Base-by-base conservation (phyloP, 140 eudicot species). In the Flaveria floridana region DNA sequence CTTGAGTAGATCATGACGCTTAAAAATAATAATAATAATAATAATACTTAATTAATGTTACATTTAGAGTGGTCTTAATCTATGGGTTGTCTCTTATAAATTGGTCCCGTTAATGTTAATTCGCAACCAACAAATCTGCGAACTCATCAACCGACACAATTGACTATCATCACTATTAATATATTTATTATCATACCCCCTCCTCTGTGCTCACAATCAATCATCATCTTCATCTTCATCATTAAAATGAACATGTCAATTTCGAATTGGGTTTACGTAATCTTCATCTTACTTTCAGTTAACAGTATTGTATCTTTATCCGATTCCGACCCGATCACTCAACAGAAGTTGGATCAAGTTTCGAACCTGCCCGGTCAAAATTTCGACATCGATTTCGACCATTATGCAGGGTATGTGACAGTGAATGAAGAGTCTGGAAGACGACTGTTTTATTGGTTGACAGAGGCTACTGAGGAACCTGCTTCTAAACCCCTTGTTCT, bases 401-500 rank as follows among this genome's bases (percentile, higher is more conserved):
- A 91, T 4, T 91, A 86, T 80, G 73, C 97, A 76, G 96, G 97
- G 23, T 1, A 21, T 21, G 23, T 21, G 23, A 21, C 23, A 21
- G 23, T 21, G 23, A 21, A 21, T 21, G 23, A 21, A 21, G 23
- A 21, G 23, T 21, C 23, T 21, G 23, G 23, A 21, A 21, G 23
- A 21, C 23, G 23, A 21, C 23, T 21, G 23, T 21, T 21, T 21
- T 21, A 21, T 21, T 21, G 23, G 23, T 21, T 21, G 23, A 21
- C 23, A 21, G 23, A 21, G 51, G 95, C 97, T 76, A 82, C 70
- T 65, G 82, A 86, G 15, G 88, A 89, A 57, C 92, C 98, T 77
- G 84, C 92, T 81, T 80, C 92, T 10, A 92, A 89, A 67, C 98
- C 98, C 52, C 82, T 92, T 68, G 85, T 92, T 76, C 89, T 92